These are phyloP conservation scores for Arxiozyma bovina DNA, from an alignment of 1,139 yeast species.

Conservation along the genomic window DNA sequence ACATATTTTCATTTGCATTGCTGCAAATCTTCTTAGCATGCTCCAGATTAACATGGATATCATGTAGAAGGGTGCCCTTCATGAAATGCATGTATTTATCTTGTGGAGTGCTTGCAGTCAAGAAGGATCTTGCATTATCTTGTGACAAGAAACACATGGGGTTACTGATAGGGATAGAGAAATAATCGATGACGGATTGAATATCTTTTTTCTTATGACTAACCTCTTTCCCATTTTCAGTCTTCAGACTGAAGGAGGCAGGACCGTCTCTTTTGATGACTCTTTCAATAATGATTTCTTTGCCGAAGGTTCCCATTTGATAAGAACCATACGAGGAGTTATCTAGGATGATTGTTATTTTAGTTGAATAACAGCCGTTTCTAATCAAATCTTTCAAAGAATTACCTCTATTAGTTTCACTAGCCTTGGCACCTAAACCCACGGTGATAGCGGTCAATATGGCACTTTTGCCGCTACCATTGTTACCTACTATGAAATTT, in stretches of 20 bases:
- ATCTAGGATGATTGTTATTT: constrained; percentile 49
- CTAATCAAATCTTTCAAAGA: constrained; percentile 62
- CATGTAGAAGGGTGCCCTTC: constrained; percentile 68
- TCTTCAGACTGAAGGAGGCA: constrained; percentile 44
- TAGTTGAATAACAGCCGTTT: constrained; percentile 64
- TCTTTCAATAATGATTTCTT: constrained; percentile 61
- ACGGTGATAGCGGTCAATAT: constrained; percentile 83
- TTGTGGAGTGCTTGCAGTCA: constrained; percentile 63
- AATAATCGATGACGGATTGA: constrained; percentile 58
- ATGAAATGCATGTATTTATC: constrained; percentile 68
- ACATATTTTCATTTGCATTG: constrained; percentile 23
- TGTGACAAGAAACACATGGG: constrained; percentile 92
- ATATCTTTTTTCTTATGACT: constrained; percentile 57
- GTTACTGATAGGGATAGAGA: constrained; percentile 75
- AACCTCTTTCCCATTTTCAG: constrained; percentile 43
- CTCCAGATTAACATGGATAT: constrained; percentile 46
- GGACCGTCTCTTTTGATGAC: constrained; percentile 47
- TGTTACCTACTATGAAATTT: constrained; percentile 86
- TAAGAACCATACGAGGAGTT: constrained; percentile 62
- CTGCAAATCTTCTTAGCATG: constrained; percentile 27
- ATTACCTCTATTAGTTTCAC: constrained; percentile 80
- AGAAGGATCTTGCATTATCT: constrained; percentile 85
- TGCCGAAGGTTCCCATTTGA: constrained; percentile 57
- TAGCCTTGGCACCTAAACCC: constrained; percentile 90
- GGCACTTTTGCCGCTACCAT: constrained; percentile 95